A percentile compares a stretch with the other conserved stretches of the same genome.
Evolutionary conservation across 495 filamentous ascomycete species (phyloP).

Genomic region (Coniosporium apollinis): DNA sequence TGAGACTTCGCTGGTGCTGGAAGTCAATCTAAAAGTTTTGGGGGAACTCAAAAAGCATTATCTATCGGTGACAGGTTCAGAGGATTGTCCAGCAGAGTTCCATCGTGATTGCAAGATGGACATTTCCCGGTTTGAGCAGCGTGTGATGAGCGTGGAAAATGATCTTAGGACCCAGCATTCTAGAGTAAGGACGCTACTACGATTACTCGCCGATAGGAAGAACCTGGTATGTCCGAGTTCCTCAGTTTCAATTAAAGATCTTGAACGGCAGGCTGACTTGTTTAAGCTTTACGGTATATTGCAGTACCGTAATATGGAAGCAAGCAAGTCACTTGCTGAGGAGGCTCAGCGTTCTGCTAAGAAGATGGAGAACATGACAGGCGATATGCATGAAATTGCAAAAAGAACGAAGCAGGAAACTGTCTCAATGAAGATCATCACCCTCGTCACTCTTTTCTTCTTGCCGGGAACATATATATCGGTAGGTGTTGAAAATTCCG

Average conservation of each 20-base stretch:
- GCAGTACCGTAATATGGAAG: not conserved
- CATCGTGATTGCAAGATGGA: conserved; percentile 24
- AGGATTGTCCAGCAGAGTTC: conserved; percentile 23
- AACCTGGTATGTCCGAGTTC: conserved; percentile 23
- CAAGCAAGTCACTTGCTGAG: not conserved
- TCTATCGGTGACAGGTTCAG: conserved; percentile 21
- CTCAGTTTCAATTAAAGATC: too few relatives aligned
- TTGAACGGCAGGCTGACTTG: too few relatives aligned
- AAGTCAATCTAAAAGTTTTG: conserved; percentile 26
- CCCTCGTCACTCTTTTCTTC: conserved; percentile 27
- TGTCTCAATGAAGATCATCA: conserved; percentile 27
- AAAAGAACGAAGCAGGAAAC: conserved; percentile 23
- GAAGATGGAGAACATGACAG: conserved; percentile 2
- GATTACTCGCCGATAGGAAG: conserved; percentile 24
- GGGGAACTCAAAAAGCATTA: conserved; percentile 15
- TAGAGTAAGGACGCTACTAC: too few relatives aligned
- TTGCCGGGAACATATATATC: conserved; percentile 31
- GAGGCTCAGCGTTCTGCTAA: not conserved
- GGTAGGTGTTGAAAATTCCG: conserved; percentile 16
- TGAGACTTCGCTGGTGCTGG: conserved; percentile 22
- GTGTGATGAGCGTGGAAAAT: too few relatives aligned
- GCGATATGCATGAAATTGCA: conserved; percentile 15
- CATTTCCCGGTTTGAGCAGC: too few relatives aligned
- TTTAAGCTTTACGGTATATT: conserved; percentile 1
- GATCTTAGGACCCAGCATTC: too few relatives aligned